Percentiles rank a stretch among this genome's conserved stretches.
Evolutionary conservation across 2,329 filamentous ascomycete genomes (phyloP).

Genomic region (Ceratocystis colombiana): DNA sequence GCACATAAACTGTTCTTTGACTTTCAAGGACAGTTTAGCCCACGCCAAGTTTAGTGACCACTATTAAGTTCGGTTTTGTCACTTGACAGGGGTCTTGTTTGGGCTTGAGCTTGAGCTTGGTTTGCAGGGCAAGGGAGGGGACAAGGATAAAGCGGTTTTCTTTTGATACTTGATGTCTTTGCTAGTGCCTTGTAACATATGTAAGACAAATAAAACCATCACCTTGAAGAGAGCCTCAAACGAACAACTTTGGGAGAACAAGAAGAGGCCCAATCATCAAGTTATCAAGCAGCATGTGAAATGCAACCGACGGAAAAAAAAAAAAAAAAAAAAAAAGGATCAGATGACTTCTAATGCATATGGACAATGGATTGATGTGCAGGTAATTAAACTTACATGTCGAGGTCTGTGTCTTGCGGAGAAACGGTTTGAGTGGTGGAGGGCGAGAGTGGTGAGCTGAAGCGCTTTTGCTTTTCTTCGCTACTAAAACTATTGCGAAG

Average conservation of each 20-base stretch:
- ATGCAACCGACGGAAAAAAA: neutral
- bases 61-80: neutral
- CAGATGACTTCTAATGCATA: too few relatives aligned
- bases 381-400: slow-evolving; percentile 22
- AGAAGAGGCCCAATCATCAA: neutral
- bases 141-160: neutral
- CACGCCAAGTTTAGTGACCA: neutral
- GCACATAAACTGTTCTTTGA: neutral
- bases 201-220: neutral
- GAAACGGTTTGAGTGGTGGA: neutral
- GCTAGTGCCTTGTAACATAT: neutral
- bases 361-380: neutral
- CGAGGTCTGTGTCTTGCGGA: slow-evolving; percentile 16
- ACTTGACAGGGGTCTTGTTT: neutral
- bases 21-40: neutral
- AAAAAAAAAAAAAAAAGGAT: neutral
- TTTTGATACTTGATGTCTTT: neutral
- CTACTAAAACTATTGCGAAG: slow-evolving; percentile 8
- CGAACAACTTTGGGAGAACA: neutral
- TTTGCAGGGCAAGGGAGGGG: neutral
- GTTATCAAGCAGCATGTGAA: neutral
- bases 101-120: neutral
- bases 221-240: too few relatives aligned
- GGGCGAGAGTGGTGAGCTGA: slow-evolving; percentile 14
- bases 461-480: slow-evolving; percentile 16